These are phyloP conservation scores for Annulohypoxylon maeteangense DNA, from an alignment of 495 filamentous ascomycete species.

Conservation along the genomic window DNA sequence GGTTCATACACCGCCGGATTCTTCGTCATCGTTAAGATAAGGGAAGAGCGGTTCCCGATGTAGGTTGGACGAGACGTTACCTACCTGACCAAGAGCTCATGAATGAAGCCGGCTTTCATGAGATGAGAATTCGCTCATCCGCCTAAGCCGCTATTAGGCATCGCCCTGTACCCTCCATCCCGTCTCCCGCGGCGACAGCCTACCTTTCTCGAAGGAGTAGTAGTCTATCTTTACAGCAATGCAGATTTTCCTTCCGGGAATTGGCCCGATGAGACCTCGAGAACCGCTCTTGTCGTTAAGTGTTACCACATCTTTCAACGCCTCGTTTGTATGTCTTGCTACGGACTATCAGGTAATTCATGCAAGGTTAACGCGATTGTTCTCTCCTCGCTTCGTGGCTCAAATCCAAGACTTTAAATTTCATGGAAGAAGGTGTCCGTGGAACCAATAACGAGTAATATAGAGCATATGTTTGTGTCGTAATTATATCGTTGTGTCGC, in stretches of 20 bases:
- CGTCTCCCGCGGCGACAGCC: constrained; percentile 23
- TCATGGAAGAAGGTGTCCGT: neutral
- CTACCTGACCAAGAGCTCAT: neutral
- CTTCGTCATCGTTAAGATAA: constrained; percentile 3
- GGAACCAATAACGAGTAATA: constrained; percentile 30
- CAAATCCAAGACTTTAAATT: constrained; percentile 7
- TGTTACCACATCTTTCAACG: constrained; percentile 32
- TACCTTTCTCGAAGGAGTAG: constrained; percentile 25
- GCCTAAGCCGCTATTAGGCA: constrained; percentile 11
- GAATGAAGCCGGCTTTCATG: neutral
- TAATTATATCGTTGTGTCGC: constrained; percentile 3
- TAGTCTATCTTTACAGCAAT: constrained; percentile 23
- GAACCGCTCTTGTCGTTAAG: neutral
- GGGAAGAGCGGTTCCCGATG: constrained; percentile 10
- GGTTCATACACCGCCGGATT: constrained; percentile 10
- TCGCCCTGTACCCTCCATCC: constrained; percentile 34
- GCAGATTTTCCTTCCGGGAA: constrained; percentile 27
- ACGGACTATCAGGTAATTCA: constrained; percentile 6
- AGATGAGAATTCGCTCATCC: constrained; percentile 9
- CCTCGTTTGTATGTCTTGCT: constrained; percentile 16
- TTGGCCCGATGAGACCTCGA: constrained; percentile 26
- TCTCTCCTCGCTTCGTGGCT: constrained; percentile 21
- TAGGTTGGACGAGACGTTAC: constrained; percentile 22
- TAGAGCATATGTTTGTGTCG: constrained; percentile 21
- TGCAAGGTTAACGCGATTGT: constrained; percentile 22